These are phyloP conservation scores for Prasinococcaceae sp. DNA, from an alignment of 139 green algal genomes.

Conservation along the genomic window DNA sequence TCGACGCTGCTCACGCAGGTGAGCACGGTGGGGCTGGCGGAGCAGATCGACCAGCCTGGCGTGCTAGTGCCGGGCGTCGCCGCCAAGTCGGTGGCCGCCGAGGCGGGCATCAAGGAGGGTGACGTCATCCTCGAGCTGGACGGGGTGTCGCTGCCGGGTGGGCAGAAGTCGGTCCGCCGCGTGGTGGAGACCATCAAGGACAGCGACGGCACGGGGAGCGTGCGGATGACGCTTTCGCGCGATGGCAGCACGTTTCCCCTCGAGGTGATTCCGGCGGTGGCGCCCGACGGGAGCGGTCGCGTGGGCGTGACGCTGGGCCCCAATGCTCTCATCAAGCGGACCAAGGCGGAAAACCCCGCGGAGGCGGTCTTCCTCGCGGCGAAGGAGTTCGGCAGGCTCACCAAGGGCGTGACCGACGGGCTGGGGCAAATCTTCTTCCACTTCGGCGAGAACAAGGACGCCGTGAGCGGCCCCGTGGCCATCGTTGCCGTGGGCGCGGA, in stretches of 20 bases:
- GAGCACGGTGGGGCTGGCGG: conserved; percentile 22
- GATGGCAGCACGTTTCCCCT: conserved; percentile 9
- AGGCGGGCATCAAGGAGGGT: conserved; percentile 43
- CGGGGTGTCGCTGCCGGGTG: conserved; percentile 9
- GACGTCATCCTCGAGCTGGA: conserved; percentile 63
- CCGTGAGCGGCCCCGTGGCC: conserved; percentile 79
- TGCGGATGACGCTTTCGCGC: too few relatives aligned
- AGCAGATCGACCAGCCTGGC: conserved; percentile 12
- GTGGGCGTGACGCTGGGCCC: conserved; percentile 74
- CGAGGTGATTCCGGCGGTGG: conserved; percentile 7
- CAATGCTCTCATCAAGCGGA: conserved; percentile 45
- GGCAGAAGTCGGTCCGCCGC: too few relatives aligned
- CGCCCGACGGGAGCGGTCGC: conserved; percentile 44
- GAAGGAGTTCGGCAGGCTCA: conserved; percentile 41
- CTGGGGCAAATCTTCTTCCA: conserved; percentile 25
- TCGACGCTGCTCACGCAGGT: conserved; percentile 69
- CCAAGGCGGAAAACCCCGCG: conserved; percentile 4
- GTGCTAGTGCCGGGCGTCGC: conserved; percentile 14
- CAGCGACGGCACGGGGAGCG: neutral
- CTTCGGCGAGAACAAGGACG: conserved; percentile 17
- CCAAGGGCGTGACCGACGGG: conserved; percentile 24
- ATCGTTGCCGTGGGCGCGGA: conserved; percentile 78
- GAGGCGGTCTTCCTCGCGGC: conserved; percentile 23
- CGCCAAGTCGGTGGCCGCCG: conserved; percentile 32
- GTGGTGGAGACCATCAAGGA: conserved; percentile 20